Conservation (phyloP, 139 green algal genomes). For the Coccomyxa sp. region DNA sequence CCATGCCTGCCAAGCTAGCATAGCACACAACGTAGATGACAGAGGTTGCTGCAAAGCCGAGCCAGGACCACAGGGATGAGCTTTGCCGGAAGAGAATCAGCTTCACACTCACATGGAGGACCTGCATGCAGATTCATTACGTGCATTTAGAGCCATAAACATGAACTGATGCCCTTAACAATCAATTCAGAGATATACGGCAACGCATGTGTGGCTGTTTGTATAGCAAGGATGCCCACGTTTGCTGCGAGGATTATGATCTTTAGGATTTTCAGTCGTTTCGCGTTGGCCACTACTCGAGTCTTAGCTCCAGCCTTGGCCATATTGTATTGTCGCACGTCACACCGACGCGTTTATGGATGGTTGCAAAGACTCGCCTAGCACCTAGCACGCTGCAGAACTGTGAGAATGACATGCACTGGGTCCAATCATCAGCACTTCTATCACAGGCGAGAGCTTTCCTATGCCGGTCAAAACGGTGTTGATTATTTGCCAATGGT, state of each 20-base stretch:
- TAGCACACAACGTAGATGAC: constrained; percentile 37
- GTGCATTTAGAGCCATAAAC: background rate
- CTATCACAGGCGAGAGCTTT: too few species aligned
- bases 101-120: constrained; percentile 20
- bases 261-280: constrained; percentile 24
- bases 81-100: constrained; percentile 27
- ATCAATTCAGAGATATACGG: too few species aligned
- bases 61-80: constrained; percentile 10
- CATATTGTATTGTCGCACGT: constrained; percentile 47
- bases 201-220: too few species aligned
- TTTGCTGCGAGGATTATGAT: constrained; percentile 30
- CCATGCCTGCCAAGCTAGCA: constrained; percentile 25
- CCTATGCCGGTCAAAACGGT: too few species aligned
- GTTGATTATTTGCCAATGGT: too few species aligned
- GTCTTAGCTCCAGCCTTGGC: constrained; percentile 68
- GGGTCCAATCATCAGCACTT: too few species aligned
- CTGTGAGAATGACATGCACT: too few species aligned
- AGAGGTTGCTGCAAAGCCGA: constrained; percentile 26
- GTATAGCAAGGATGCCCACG: constrained; percentile 10
- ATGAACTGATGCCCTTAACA: background rate
- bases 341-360: too few species aligned
- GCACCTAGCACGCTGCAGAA: too few species aligned
- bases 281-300: constrained; percentile 53
- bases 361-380: too few species aligned
- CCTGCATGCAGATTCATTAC: constrained; percentile 8